Evolutionary conservation across 352 stramenopile genomes (phyloP).

Genomic region (Globisporangium ultimum): DNA sequence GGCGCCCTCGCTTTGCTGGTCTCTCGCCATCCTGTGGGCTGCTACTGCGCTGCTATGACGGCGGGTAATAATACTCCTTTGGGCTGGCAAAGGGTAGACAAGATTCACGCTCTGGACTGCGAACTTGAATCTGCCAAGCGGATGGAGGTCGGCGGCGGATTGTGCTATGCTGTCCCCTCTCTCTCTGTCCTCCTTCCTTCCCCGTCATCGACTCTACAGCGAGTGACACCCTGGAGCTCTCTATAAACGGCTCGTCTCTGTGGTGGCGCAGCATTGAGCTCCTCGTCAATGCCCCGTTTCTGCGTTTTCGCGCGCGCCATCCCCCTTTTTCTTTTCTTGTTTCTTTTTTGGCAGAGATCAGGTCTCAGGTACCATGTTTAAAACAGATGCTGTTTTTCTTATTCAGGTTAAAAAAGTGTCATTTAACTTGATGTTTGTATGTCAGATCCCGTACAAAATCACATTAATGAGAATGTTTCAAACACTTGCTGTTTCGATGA

Average conservation of each 20-base stretch:
- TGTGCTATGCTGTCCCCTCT: background rate
- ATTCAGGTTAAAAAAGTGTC: too few species aligned
- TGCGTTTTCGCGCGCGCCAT: too few species aligned
- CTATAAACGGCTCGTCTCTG: background rate
- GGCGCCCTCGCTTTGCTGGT: background rate
- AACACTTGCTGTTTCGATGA: too few species aligned
- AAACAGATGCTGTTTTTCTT: too few species aligned
- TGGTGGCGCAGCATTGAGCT: background rate
- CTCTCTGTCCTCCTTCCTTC: background rate
- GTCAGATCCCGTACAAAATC: too few species aligned
- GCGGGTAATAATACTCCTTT: background rate
- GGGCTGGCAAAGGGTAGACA: background rate
- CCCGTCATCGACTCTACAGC: background rate
- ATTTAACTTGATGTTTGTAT: too few species aligned
- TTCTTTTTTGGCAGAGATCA: too few species aligned
- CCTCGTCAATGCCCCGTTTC: background rate
- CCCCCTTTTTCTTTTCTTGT: too few species aligned
- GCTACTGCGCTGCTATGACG: background rate
- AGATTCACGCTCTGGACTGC: background rate
- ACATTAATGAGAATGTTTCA: too few species aligned
- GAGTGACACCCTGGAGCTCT: background rate
- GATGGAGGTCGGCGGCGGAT: background rate
- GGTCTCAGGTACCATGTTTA: too few species aligned
- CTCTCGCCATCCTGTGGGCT: background rate
- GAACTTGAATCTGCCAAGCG: background rate